Evolutionary conservation across 768 basidiomycete genomes (phyloP).

Genomic region (Russula emetica): DNA sequence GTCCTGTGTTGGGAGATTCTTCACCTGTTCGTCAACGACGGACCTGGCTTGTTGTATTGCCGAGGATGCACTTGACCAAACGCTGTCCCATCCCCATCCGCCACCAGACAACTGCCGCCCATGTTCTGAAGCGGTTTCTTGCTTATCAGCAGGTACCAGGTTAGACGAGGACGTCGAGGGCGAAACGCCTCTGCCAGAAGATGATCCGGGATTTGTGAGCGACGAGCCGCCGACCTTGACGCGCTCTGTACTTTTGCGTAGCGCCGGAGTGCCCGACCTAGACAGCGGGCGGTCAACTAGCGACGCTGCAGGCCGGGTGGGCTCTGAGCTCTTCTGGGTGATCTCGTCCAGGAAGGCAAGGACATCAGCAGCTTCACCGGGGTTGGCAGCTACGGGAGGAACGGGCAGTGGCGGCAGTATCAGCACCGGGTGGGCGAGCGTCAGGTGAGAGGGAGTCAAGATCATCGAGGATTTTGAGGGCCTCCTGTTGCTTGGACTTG

Average conservation of each 20-base stretch:
- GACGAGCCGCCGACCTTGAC: slow-evolving; percentile 55
- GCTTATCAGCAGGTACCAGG: slow-evolving; percentile 23
- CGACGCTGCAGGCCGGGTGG: slow-evolving; percentile 55
- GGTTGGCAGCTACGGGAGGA: slow-evolving; percentile 36
- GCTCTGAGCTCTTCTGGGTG: slow-evolving; percentile 83
- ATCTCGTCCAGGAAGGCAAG: slow-evolving; percentile 94
- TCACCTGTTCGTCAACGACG: slow-evolving; percentile 91
- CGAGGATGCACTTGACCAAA: slow-evolving; percentile 84
- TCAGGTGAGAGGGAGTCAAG: slow-evolving; percentile 67
- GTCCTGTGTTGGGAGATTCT: slow-evolving; percentile 79
- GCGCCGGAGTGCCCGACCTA: slow-evolving; percentile 63
- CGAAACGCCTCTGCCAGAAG: slow-evolving; percentile 35
- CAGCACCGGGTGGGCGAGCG: slow-evolving; percentile 28
- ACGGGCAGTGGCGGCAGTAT: slow-evolving; percentile 26
- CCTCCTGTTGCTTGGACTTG: slow-evolving; percentile 83
- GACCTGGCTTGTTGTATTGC: slow-evolving; percentile 83
- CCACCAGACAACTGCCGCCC: slow-evolving; percentile 31
- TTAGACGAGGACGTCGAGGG: slow-evolving; percentile 33
- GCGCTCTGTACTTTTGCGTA: slow-evolving; percentile 73
- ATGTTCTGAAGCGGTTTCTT: slow-evolving; percentile 22
- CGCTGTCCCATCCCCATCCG: slow-evolving; percentile 78
- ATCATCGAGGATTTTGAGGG: slow-evolving; percentile 89
- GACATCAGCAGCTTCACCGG: slow-evolving; percentile 74
- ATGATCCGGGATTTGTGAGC: slow-evolving; percentile 38
- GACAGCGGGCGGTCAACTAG: slow-evolving; percentile 56